Percentiles rank a stretch among this genome's conserved stretches.
phyloP scores from a whole-genome alignment of 163 green algal genomes.

The Chlamydomonas reinhardtii region DNA sequence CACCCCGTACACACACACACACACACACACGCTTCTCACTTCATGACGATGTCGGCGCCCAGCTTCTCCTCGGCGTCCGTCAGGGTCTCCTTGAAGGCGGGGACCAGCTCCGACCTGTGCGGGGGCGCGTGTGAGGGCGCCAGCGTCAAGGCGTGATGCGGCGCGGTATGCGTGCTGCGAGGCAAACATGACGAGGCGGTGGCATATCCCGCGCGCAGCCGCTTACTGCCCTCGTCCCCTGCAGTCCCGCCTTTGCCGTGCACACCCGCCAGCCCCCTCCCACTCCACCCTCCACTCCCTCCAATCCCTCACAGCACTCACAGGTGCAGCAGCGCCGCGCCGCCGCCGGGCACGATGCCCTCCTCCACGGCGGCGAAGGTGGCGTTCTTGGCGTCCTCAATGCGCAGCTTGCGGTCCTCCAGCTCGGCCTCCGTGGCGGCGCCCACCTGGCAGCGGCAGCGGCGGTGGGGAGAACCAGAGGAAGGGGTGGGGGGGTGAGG shows the following conservation, averaged over 20 bases:
- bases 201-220: too few species aligned
- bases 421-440: constrained; percentile 98
- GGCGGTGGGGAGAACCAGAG: too few species aligned
- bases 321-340: constrained; percentile 96
- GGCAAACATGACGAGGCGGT: too few species aligned
- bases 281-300: too few species aligned
- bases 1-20: too few species aligned
- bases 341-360: constrained; percentile 94
- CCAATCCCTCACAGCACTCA: too few species aligned
- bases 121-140: too few species aligned
- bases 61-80: constrained; percentile 89
- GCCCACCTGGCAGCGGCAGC: constrained; percentile 73
- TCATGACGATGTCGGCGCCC: constrained; percentile 96
- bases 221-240: too few species aligned
- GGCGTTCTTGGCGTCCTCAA: constrained; percentile 99
- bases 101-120: constrained; percentile 79
- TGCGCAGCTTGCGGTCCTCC: constrained; percentile 98
- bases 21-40: constrained; percentile 45
- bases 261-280: too few species aligned
- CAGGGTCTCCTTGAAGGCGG: constrained; percentile 83
- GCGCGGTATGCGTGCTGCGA: too few species aligned
- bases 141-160: neutral
- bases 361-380: constrained; percentile 95
- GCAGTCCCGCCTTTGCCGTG: too few species aligned
- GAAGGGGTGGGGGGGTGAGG: too few species aligned